Conservation (phyloP, 1,139 yeast genomes). For the Candida buenavistaensis region DNA sequence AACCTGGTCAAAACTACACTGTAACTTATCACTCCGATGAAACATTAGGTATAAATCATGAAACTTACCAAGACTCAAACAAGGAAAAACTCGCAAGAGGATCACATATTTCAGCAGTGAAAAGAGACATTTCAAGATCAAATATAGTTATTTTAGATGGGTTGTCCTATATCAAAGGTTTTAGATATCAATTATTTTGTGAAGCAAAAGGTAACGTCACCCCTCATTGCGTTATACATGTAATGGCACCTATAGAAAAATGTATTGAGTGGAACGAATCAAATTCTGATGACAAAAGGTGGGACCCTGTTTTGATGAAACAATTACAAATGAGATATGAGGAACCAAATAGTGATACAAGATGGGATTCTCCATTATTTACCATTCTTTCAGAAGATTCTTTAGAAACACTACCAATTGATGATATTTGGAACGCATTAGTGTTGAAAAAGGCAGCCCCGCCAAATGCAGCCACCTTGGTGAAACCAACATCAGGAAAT, state of each 20-base stretch:
- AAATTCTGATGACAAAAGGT: slow-evolving; percentile 29
- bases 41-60: slow-evolving; percentile 67
- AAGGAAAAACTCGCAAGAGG: slow-evolving; percentile 84
- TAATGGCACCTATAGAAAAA: slow-evolving; percentile 62
- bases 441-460: slow-evolving; percentile 63
- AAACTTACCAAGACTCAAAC: slow-evolving; percentile 63
- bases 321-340: slow-evolving; percentile 85
- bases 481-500: slow-evolving; percentile 70
- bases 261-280: slow-evolving; percentile 63
- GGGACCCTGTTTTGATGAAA: slow-evolving; percentile 69
- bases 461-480: slow-evolving; percentile 76
- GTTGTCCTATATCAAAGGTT: slow-evolving; percentile 90
- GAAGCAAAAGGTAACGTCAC: slow-evolving; percentile 87
- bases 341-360: slow-evolving; percentile 81
- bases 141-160: slow-evolving; percentile 83
- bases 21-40: slow-evolving; percentile 79
- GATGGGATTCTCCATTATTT: slow-evolving; percentile 96
- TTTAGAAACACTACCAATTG: slow-evolving; percentile 53
- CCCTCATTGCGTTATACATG: slow-evolving; percentile 80
- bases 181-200: slow-evolving; percentile 89
- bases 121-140: slow-evolving; percentile 67
- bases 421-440: slow-evolving; percentile 71
- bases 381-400: slow-evolving; percentile 57
- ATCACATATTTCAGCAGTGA: slow-evolving; percentile 83
- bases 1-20: slow-evolving; percentile 54